Evolutionary conservation across 306 rosid genomes (phyloP), one percentile per base, ranked within the genome.

Genomic region (Vigna mungo): DNA sequence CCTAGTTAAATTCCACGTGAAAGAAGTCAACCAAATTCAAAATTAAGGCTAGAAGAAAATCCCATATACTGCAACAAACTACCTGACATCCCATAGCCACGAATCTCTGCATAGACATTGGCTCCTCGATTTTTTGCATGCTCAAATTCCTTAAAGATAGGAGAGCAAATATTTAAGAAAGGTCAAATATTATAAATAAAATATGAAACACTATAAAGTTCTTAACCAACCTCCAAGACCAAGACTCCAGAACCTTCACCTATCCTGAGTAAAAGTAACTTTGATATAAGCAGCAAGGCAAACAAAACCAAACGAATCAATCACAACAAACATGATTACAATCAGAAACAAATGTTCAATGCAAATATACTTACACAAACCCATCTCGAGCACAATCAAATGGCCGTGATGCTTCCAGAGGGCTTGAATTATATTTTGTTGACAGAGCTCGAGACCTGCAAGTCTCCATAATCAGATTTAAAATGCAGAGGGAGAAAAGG

Each of bases 71-170:
- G 54, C 53, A 59, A 53, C 14, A 60, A 79, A 71, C 44, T 81
- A 95, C 98, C 96, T 85, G 98, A 90, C 88, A 88, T 95, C 83
- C 98, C 98, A 83, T 89, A 95, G 77, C 97, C 98, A 73, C 96
- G 93, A 81, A 95, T 78, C 85, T 95, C 96, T 23, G 92, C 96
- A 82, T 95, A 95, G 59, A 90, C 77, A 81, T 93, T 95, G 85
- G 98, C 95, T 77, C 91, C 92, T 80, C 96, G 88, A 37, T 71
- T 86, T 82, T 80, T 84, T 39, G 98, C 98, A 82, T 95, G 98
- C 83, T 89, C 92, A 71, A 90, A 88, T 83, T 95, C 98, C 98
- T 94, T 74, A 88, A 77, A 68, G 76, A 59, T 59, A 49, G 54
- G 59, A 12, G 53, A 44, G 18, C 37, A 70, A 14, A 77, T 48